Evolutionary conservation across 306 rosid genomes (phyloP), one percentile per base, ranked within the genome.

Genomic region (Gastrolobium villosum): DNA sequence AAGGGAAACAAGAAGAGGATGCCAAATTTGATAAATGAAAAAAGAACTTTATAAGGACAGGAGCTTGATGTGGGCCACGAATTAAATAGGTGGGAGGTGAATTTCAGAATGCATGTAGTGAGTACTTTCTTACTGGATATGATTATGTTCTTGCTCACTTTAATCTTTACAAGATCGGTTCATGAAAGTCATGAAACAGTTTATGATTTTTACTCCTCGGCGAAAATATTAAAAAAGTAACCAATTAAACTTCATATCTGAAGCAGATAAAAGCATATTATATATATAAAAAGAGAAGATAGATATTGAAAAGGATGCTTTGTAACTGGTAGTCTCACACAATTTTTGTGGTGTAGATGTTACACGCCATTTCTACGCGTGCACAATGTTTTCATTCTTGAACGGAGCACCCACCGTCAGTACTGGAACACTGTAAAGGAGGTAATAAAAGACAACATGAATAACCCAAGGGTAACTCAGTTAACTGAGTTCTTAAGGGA

Each of bases 81-180:
- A 70, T 30, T 35, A 64, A 74, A 70, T 81, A 72, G 73, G 84
- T 75, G 70, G 81, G 82, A 67, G 82, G 66, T 79, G 78, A 79
- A 84, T 62, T 81, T 84, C 81, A 72, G 84, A 81, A 77, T 72
- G 70, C 75, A 78, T 70, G 50, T 72, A 76, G 78, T 71, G 83
- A 67, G 5, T 50, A 79, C 87, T 84, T 86, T 89, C 90, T 77
- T 37, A 46, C 40, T 56, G 7, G 80, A 84, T 70, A 86, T 89
- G 84, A 89, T 89, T 65, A 77, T 86, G 90, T 86, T 86, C 50
- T 86, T 46, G 59, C 39, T 74, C 53, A 48, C 87, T 79, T 88
- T 75, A 40, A 34, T 82, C 20, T 79, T 82, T 43, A 34, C 65
- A 79, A 76, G 66, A 79, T 79, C 52, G 61, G 61, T 49, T 54